Percentiles rank a stretch among this genome's conserved stretches.
phyloP scores from a whole-genome alignment of 148 eudicot species.

The Rhododendron williamsianum region DNA sequence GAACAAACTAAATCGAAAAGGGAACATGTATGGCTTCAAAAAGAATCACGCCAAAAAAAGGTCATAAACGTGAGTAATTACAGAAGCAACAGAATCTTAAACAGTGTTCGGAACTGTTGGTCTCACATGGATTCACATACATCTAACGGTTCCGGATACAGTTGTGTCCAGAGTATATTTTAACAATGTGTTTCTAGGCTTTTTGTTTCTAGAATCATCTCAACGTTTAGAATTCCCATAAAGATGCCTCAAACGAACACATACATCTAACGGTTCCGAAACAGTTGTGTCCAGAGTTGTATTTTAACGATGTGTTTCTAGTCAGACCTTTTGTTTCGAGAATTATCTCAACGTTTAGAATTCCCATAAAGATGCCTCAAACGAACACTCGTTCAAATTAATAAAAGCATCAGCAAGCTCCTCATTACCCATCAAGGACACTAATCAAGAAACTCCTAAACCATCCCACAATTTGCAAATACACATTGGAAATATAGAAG shows the following conservation, averaged over 20 bases:
- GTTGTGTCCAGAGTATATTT: no score
- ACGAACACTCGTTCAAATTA: background rate
- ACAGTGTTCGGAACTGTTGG: no score
- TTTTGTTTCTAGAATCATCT: background rate
- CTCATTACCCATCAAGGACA: background rate
- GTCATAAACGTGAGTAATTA: background rate
- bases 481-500: background rate
- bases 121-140: no score
- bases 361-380: background rate
- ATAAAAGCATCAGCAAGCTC: background rate
- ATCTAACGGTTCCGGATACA: no score
- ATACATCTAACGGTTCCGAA: no score
- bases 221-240: slow-evolving; percentile 11
- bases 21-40: background rate
- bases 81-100: background rate
- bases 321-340: background rate
- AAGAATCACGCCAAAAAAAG: background rate
- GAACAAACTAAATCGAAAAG: background rate
- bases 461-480: background rate
- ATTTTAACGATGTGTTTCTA: no score
- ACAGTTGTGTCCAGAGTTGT: no score
- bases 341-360: slow-evolving; percentile 11
- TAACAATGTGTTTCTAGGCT: no score
- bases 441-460: background rate
- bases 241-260: slow-evolving; percentile 1